phyloP scores from a whole-genome alignment of 768 basidiomycete genomes.

The Termitomyces sp. region DNA sequence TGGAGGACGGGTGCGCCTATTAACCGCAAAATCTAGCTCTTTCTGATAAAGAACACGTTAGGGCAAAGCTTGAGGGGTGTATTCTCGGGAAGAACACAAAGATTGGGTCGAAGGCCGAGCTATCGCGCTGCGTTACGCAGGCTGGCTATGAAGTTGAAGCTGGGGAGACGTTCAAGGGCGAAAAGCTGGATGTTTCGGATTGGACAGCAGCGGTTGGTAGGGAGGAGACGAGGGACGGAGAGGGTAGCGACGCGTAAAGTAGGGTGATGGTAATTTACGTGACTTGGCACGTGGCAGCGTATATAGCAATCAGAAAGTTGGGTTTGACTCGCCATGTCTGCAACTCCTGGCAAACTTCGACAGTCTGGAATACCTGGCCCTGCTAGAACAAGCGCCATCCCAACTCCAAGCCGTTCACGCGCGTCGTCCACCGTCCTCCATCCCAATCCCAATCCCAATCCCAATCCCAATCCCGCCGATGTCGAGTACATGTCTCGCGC shows the following conservation, averaged over 20 bases:
- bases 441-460: conserved; percentile 27
- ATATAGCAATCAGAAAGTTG: conserved; percentile 6
- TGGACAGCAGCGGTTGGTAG: conserved; percentile 17
- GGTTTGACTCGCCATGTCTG: conserved; percentile 13
- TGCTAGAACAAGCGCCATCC: conserved; percentile 46
- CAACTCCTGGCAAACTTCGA: conserved; percentile 39
- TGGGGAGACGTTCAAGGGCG: conserved; percentile 27
- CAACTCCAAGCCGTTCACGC: conserved; percentile 69
- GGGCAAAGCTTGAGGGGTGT: conserved; percentile 74
- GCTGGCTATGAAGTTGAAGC: conserved; percentile 71
- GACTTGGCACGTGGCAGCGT: conserved; percentile 12
- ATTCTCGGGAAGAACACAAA: conserved; percentile 74
- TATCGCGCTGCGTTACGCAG: conserved; percentile 69
- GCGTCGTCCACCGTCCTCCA: conserved; percentile 55
- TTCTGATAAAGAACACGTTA: conserved; percentile 23
- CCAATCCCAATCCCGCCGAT: conserved; percentile 33
- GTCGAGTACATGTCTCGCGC: conserved; percentile 64
- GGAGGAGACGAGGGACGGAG: not conserved
- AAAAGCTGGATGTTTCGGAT: conserved; percentile 21
- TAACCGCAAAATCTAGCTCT: not conserved
- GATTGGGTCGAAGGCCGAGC: conserved; percentile 66
- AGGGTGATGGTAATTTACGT: not conserved
- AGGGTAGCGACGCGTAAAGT: conserved; percentile 7
- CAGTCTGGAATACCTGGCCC: conserved; percentile 41
- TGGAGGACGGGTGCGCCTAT: conserved; percentile 75